Conservation (phyloP, 2,329 filamentous ascomycete species). For the Elsinoe necatrix region DNA sequence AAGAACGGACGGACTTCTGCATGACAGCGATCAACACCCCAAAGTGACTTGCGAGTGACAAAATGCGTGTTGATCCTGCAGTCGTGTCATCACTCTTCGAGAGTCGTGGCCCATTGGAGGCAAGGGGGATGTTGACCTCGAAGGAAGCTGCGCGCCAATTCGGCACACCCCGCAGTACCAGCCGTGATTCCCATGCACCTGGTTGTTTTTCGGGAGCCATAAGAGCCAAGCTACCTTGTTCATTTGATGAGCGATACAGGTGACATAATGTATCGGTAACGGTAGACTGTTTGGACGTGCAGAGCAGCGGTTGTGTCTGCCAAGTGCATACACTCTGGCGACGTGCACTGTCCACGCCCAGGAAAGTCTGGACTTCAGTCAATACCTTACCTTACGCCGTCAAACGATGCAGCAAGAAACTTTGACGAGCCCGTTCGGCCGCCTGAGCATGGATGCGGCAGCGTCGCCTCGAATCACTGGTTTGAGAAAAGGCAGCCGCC, state of each 20-base stretch:
- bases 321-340: background rate
- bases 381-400: too few species aligned
- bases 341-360: background rate
- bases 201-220: conserved; percentile 5
- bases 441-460: background rate
- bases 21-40: background rate
- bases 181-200: background rate
- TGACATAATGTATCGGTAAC: background rate
- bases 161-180: conserved; percentile 1
- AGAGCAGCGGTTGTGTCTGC: background rate
- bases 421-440: background rate
- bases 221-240: background rate
- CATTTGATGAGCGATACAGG: background rate
- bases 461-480: background rate
- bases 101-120: background rate
- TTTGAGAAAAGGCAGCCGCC: background rate
- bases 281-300: background rate
- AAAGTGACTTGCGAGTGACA: too few species aligned
- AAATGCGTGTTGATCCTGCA: background rate
- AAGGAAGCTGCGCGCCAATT: background rate
- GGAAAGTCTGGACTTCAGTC: background rate
- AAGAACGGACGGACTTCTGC: background rate
- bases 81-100: background rate
- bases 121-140: background rate
- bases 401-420: background rate